These are phyloP conservation scores for Candida vaughaniae DNA, from an alignment of 805 yeast species.

Conservation along the genomic window DNA sequence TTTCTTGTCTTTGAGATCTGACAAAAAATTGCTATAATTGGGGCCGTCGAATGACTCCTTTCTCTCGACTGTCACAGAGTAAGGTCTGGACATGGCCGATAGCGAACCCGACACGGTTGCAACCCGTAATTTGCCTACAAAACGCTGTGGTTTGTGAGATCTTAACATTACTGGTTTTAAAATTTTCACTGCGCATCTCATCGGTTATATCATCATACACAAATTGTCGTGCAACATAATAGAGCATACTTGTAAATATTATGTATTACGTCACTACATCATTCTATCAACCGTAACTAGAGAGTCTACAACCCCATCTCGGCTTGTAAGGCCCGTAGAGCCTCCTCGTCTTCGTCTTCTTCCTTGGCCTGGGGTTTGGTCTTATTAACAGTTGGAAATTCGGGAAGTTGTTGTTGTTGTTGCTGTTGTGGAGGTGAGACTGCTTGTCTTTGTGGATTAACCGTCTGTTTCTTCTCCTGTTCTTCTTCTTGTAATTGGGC, in stretches of 20 bases:
- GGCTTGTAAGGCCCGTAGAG: constrained; percentile 75
- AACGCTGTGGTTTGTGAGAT: no score
- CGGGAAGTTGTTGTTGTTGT: constrained; percentile 32
- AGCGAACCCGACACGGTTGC: no score
- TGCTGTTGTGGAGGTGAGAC: constrained; percentile 8
- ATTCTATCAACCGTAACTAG: background rate
- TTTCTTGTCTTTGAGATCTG: background rate
- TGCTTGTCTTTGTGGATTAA: constrained; percentile 5
- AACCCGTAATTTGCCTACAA: no score
- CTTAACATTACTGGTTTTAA: no score
- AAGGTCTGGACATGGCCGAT: no score
- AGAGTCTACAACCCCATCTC: constrained; percentile 72
- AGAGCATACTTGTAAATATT: no score
- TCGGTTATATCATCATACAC: no score
- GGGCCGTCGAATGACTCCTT: background rate
- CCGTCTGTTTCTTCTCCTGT: constrained; percentile 31
- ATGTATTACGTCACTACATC: constrained; percentile 1
- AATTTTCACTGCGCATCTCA: no score
- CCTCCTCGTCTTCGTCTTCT: constrained; percentile 77
- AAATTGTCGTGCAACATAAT: no score
- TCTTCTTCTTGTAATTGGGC: constrained; percentile 85
- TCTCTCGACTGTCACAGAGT: background rate
- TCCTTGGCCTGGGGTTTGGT: constrained; percentile 42
- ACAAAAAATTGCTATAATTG: background rate
- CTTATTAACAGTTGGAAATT: constrained; percentile 44